Evolutionary conservation across 169 alveolate species (phyloP).

Genomic region (Plasmodium berghei): DNA sequence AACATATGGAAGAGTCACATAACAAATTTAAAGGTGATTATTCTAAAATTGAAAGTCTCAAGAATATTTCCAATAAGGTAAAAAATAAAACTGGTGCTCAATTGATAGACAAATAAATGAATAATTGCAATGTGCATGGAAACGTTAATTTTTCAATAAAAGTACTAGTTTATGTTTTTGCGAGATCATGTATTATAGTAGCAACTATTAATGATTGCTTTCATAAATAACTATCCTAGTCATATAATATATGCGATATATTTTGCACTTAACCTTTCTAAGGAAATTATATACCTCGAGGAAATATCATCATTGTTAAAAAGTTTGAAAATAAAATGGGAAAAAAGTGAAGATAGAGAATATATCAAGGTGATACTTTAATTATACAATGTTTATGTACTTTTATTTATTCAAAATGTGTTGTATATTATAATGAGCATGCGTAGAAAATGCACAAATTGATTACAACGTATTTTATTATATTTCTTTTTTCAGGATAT

Average conservation of each 20-base stretch:
- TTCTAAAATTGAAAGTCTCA: constrained; percentile 22
- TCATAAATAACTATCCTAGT: not conserved
- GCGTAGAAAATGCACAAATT: not conserved
- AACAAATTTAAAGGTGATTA: not conserved
- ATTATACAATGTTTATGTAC: not conserved
- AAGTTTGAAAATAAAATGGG: not conserved
- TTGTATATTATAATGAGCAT: too few relatives aligned
- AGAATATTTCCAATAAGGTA: constrained; percentile 31
- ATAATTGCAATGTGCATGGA: too few relatives aligned
- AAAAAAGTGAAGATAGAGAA: constrained; percentile 10
- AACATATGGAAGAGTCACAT: not conserved
- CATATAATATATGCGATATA: too few relatives aligned
- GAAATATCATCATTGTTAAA: constrained; percentile 16
- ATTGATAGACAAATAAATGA: too few relatives aligned
- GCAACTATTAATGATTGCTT: not conserved
- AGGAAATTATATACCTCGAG: constrained; percentile 32
- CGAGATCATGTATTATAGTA: too few relatives aligned
- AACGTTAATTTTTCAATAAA: too few relatives aligned
- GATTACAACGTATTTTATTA: not conserved
- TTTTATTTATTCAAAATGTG: too few relatives aligned
- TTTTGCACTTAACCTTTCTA: not conserved
- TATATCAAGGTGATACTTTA: constrained; percentile 14
- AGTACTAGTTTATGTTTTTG: too few relatives aligned
- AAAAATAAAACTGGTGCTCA: too few relatives aligned
- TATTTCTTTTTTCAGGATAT: not conserved